Percentiles rank a stretch among this genome's conserved stretches.
These are phyloP conservation scores for Thalassiosira livingstoniorum DNA, from an alignment of 352 stramenopile genomes.

Conservation along the genomic window DNA sequence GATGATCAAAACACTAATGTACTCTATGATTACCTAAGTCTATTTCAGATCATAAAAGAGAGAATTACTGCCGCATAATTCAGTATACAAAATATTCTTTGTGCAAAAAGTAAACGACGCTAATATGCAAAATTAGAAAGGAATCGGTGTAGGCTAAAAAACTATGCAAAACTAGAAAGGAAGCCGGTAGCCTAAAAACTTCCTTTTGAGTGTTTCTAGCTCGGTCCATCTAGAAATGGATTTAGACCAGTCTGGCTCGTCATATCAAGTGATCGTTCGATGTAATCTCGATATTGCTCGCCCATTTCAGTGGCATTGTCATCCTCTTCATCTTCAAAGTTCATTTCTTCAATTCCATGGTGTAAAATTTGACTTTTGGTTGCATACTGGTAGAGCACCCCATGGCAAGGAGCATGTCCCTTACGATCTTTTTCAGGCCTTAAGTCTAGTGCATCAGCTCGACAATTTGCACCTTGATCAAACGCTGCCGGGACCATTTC, in stretches of 20 bases:
- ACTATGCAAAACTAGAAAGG: no score
- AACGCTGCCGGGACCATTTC: conserved; percentile 20
- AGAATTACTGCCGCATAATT: no score
- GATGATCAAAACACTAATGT: no score
- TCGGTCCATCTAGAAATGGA: no score
- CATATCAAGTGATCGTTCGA: conserved; percentile 61
- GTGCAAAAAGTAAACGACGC: no score
- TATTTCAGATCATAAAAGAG: no score
- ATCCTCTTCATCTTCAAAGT: conserved; percentile 13
- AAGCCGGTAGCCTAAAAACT: no score
- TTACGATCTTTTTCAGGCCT: conserved; percentile 21
- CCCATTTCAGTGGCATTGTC: conserved; percentile 15
- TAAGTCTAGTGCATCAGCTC: conserved; percentile 21
- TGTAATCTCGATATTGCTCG: conserved; percentile 50
- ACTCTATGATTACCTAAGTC: no score
- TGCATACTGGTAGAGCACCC: conserved; percentile 55
- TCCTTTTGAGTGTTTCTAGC: no score
- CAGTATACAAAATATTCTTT: no score
- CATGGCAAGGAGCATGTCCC: conserved; percentile 38
- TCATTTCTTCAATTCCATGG: conserved; percentile 38
- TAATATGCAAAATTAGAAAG: no score
- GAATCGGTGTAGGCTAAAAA: no score
- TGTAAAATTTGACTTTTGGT: conserved; percentile 50
- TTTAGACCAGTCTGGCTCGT: conserved; percentile 45
- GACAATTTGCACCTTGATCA: conserved; percentile 15